These are phyloP conservation scores for Stachybotrys echinatus DNA, from an alignment of 2,329 filamentous ascomycete genomes.

Conservation along the genomic window DNA sequence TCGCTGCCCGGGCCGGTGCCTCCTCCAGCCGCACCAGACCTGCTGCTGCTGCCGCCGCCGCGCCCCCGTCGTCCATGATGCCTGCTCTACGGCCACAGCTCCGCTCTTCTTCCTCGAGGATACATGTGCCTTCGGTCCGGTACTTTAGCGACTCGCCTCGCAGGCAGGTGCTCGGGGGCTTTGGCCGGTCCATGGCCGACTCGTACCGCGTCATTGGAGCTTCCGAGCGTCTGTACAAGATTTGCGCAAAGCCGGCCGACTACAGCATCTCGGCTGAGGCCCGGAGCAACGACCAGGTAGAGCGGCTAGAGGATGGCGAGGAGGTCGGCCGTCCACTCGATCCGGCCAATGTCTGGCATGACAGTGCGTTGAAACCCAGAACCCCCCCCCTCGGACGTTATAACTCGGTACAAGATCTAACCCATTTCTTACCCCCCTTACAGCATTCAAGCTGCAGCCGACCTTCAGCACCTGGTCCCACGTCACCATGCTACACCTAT, in stretches of 20 bases:
- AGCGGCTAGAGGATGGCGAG: slow-evolving; percentile 70
- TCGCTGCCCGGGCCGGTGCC: slow-evolving; percentile 18
- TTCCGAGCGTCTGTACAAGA: slow-evolving; percentile 73
- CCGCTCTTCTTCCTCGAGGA: slow-evolving; percentile 4
- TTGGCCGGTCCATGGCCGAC: slow-evolving; percentile 28
- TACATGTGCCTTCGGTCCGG: slow-evolving; percentile 19
- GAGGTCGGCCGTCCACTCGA: slow-evolving; percentile 58
- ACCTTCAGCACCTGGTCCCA: slow-evolving; percentile 97
- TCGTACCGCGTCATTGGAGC: slow-evolving; percentile 73
- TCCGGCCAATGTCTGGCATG: slow-evolving; percentile 58
- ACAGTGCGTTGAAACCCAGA: slow-evolving; percentile 52
- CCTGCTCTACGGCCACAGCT: background rate
- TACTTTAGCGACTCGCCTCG: slow-evolving; percentile 29
- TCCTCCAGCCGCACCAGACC: slow-evolving; percentile 9
- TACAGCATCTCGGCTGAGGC: slow-evolving; percentile 69
- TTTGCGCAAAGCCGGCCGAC: slow-evolving; percentile 66
- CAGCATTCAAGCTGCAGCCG: slow-evolving; percentile 72
- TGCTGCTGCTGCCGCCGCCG: slow-evolving; percentile 10
- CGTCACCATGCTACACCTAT: slow-evolving; percentile 94
- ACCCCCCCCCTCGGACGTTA: background rate
- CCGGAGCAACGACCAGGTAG: slow-evolving; percentile 61
- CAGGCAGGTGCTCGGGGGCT: slow-evolving; percentile 25
- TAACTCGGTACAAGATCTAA: too few relatives aligned
- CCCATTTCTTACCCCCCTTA: slow-evolving; percentile 2
- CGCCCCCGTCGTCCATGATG: background rate